phyloP scores from a whole-genome alignment of 768 basidiomycete species.

The Kwoniella sp. region DNA sequence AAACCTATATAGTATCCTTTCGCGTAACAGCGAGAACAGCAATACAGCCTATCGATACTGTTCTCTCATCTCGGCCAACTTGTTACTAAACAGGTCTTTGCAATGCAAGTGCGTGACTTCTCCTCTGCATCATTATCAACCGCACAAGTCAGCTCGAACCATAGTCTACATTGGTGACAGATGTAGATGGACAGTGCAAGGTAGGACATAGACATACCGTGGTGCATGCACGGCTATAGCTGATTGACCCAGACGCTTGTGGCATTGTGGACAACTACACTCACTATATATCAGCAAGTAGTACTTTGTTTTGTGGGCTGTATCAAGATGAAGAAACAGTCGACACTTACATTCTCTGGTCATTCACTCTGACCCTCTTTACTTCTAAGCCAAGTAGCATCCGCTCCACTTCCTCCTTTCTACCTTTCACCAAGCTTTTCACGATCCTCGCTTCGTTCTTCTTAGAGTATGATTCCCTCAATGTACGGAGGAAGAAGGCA shows the following conservation, averaged over 20 bases:
- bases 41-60: not conserved
- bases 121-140: constrained; percentile 74
- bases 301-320: too few species aligned
- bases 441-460: constrained; percentile 68
- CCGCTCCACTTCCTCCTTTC: constrained; percentile 74
- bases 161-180: too few species aligned
- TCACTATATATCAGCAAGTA: not conserved
- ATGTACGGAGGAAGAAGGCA: constrained; percentile 72
- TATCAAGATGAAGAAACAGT: not conserved
- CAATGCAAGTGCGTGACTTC: constrained; percentile 98
- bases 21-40: too few species aligned
- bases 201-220: constrained; percentile 61
- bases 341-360: constrained; percentile 84
- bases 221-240: constrained; percentile 93
- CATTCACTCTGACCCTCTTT: constrained; percentile 82
- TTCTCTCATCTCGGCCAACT: constrained; percentile 38
- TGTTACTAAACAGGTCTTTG: constrained; percentile 66
- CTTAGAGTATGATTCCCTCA: constrained; percentile 64
- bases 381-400: constrained; percentile 74
- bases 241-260: constrained; percentile 87
- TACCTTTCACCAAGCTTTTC: constrained; percentile 70
- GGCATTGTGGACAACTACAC: constrained; percentile 87
- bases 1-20: too few species aligned
- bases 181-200: too few species aligned
- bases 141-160: too few species aligned